These are phyloP conservation scores for Tephrocybe sp. DNA, from an alignment of 768 basidiomycete species.

Conservation along the genomic window DNA sequence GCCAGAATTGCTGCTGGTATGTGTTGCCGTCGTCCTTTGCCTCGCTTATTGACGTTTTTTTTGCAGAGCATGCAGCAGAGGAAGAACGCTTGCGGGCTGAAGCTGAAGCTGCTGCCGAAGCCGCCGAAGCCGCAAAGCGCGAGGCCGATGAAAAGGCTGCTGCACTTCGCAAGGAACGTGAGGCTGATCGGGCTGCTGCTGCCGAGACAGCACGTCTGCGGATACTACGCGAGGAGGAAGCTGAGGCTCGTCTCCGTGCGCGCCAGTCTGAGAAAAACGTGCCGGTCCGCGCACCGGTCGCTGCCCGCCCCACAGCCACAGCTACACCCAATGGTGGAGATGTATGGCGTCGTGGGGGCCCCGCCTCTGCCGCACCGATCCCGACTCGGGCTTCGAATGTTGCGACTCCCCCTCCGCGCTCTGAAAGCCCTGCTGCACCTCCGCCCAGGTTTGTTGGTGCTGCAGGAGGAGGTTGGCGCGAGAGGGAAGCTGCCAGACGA, in stretches of 20 bases:
- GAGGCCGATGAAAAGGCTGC: conserved; percentile 60
- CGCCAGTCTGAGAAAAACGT: conserved; percentile 40
- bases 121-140: conserved; percentile 54
- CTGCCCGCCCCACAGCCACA: conserved; percentile 26
- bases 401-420: conserved; percentile 41
- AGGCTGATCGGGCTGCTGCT: conserved; percentile 49
- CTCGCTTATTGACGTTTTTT: background rate
- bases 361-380: conserved; percentile 27
- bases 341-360: conserved; percentile 35
- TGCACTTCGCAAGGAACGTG: conserved; percentile 52
- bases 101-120: conserved; percentile 48
- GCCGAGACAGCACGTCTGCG: conserved; percentile 59
- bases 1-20: conserved; percentile 51
- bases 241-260: conserved; percentile 43
- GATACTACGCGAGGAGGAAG: conserved; percentile 70
- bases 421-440: conserved; percentile 52
- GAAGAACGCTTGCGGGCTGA: conserved; percentile 50
- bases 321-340: conserved; percentile 25
- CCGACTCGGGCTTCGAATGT: conserved; percentile 24
- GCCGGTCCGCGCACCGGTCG: conserved; percentile 26
- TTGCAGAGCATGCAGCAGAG: conserved; percentile 51
- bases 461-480: conserved; percentile 25
- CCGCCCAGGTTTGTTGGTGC: conserved; percentile 37
- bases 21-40: conserved; percentile 14
- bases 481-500: conserved; percentile 23